Base-by-base conservation (phyloP, 108 stramenopile species). In the Aureococcus anophagefferens region DNA sequence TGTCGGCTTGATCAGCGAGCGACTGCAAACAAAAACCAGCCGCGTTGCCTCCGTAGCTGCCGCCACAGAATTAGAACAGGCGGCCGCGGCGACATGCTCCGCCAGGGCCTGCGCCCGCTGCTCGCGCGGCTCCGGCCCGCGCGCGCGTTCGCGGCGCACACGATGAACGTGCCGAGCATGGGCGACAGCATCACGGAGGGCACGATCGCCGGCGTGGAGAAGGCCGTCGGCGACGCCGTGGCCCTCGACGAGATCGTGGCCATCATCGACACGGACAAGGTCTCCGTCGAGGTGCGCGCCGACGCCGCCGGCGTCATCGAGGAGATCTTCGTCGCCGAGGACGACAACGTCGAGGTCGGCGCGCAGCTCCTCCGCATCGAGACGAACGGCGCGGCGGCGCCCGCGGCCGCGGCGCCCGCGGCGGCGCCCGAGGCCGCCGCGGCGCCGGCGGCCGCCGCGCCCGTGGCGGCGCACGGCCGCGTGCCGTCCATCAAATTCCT, bases 171-270 rank as follows among this genome's bases (percentile, higher is more conserved):
- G 21, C 83, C 83, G 34, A 70, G 76, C 51, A 77, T 87, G 76
- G 84, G 85, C 63, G 98, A 99, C 77, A 93, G 92, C 72, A 99
- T 99, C 80, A 93, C 96, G 16, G 94, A 95, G 72, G 97, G 94
- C 30, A 93, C 93, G 30, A 86, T 99, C 64, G 94, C 95, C 25
- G 89, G 94, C 72, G 87, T 97, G 82, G 21, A 28, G 32, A 86
- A 86, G 79, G 21, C 46, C 14, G 62, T 69, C n/a, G 80, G 82
- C n/a, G 80, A 80, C 40, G 82, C 80, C 7, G 59, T 81, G 17
- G 79, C 77, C 13, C 80, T 80, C 3, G 63, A 80, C 0, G 82
- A 81, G 73, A 80, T 80, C 40, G 80, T 44, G 40, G 40, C 40
- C 5, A 13, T 44, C 9, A 44, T 99, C 33, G 98, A 99, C 83